Evolutionary conservation across 2,329 filamentous ascomycete species (phyloP).

Genomic region (Elsinoe perseae): DNA sequence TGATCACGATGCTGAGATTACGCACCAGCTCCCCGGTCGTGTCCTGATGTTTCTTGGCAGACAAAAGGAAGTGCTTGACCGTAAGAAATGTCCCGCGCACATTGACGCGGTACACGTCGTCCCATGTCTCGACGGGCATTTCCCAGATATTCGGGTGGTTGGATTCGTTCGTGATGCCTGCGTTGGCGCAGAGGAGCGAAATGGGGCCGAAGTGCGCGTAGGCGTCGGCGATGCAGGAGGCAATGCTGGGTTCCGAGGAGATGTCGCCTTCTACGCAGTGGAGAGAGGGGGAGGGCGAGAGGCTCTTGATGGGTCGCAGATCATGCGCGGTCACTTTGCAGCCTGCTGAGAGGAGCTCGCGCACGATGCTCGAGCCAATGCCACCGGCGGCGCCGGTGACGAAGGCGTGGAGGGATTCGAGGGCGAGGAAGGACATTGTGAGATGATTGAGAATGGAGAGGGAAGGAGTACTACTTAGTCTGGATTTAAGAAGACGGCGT

Average conservation of each 20-base stretch:
- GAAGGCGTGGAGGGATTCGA: conserved; percentile 46
- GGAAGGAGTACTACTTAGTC: background rate
- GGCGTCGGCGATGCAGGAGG: conserved; percentile 36
- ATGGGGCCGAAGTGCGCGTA: conserved; percentile 42
- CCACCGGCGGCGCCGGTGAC: conserved; percentile 47
- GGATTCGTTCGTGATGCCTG: conserved; percentile 46
- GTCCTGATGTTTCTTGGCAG: conserved; percentile 36
- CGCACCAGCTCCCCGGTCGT: conserved; percentile 32
- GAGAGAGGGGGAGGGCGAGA: conserved; percentile 31
- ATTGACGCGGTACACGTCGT: conserved; percentile 44
- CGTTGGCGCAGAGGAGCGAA: conserved; percentile 48
- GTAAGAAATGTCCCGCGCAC: conserved; percentile 48
- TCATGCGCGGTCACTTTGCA: conserved; percentile 50
- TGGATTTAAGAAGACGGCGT: background rate
- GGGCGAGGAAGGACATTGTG: conserved; percentile 39
- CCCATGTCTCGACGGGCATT: conserved; percentile 44
- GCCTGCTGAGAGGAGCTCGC: conserved; percentile 43
- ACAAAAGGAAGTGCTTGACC: conserved; percentile 48
- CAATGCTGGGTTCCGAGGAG: conserved; percentile 41
- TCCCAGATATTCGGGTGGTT: conserved; percentile 46
- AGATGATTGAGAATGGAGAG: background rate
- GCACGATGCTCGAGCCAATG: conserved; percentile 44
- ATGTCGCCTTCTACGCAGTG: conserved; percentile 42
- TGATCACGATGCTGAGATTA: conserved; percentile 47
- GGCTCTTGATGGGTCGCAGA: conserved; percentile 31